A percentile compares a stretch with the other conserved stretches of the same genome.
phyloP scores from a whole-genome alignment of 371 early-diverging fungal species.

The Encephalitozoon hellem region DNA sequence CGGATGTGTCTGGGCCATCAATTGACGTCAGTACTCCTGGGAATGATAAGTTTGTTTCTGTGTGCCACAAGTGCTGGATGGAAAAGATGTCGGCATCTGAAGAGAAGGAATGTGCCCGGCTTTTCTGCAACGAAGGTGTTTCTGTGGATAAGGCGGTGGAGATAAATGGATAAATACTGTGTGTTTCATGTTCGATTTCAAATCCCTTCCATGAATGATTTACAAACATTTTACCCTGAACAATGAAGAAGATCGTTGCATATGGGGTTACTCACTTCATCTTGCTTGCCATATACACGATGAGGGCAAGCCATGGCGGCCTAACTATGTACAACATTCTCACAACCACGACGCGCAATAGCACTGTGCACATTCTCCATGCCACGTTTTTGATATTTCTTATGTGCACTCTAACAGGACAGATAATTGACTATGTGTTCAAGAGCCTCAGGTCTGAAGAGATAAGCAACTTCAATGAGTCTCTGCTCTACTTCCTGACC shows the following conservation, averaged over 20 bases:
- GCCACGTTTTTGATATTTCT: constrained; percentile 37
- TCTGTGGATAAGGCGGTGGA: neutral
- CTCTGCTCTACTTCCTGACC: constrained; percentile 39
- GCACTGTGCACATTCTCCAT: constrained; percentile 54
- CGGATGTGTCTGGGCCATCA: neutral
- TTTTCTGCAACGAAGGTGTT: neutral
- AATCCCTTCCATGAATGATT: neutral
- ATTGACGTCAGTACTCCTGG: neutral
- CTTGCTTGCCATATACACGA: neutral
- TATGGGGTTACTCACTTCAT: neutral
- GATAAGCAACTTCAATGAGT: constrained; percentile 50
- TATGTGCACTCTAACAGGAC: constrained; percentile 27
- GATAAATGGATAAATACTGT: neutral
- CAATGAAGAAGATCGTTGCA: neutral
- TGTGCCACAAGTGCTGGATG: neutral
- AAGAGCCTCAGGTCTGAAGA: constrained; percentile 45
- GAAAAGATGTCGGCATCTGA: neutral
- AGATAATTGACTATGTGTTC: constrained; percentile 15
- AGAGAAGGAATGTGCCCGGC: neutral
- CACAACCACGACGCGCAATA: constrained; percentile 25
- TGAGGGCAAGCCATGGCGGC: neutral
- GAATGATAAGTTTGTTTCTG: neutral
- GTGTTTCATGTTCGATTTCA: neutral
- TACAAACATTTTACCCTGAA: neutral
- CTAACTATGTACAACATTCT: constrained; percentile 30